Evolutionary conservation across 1,139 yeast species (phyloP).

Genomic region (Torulaspora pretoriensis): DNA sequence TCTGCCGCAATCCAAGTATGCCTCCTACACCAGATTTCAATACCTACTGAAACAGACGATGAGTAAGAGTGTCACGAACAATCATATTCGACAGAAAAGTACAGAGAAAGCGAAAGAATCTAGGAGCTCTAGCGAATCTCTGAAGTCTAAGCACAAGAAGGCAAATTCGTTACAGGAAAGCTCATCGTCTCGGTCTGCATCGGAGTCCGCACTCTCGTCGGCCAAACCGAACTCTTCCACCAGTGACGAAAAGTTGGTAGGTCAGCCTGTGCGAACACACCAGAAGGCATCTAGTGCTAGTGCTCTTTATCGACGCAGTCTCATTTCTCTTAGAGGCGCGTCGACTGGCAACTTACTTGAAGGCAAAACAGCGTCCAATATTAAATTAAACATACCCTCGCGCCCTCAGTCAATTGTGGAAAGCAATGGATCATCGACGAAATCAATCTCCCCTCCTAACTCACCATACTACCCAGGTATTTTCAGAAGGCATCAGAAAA

Average conservation of each 20-base stretch:
- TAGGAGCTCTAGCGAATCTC: conserved; percentile 31
- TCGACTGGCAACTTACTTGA: conserved; percentile 26
- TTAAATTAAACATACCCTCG: conserved; percentile 36
- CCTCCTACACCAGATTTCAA: conserved; percentile 54
- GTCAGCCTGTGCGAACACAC: conserved; percentile 21
- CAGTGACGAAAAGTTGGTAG: conserved; percentile 14
- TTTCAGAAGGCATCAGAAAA: conserved; percentile 56
- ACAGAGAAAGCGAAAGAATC: conserved; percentile 20
- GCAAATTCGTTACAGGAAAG: conserved; percentile 16
- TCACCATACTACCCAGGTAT: conserved; percentile 41
- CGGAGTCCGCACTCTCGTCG: conserved; percentile 25
- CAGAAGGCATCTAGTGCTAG: conserved; percentile 34
- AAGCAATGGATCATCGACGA: conserved; percentile 34
- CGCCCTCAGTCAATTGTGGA: conserved; percentile 59
- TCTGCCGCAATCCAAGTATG: conserved; percentile 47
- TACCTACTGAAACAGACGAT: conserved; percentile 48
- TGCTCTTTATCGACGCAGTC: conserved; percentile 35
- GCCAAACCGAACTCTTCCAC: conserved; percentile 3
- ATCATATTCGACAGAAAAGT: conserved; percentile 24
- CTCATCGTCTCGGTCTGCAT: conserved; percentile 23
- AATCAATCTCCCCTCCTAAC: conserved; percentile 43
- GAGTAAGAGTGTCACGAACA: conserved; percentile 38
- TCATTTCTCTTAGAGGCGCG: conserved; percentile 34
- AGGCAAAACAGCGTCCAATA: conserved; percentile 18
- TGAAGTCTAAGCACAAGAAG: conserved; percentile 15